These are phyloP conservation scores for Adenanthera pavonina DNA, from an alignment of 306 rosid genomes.

Conservation along the genomic window DNA sequence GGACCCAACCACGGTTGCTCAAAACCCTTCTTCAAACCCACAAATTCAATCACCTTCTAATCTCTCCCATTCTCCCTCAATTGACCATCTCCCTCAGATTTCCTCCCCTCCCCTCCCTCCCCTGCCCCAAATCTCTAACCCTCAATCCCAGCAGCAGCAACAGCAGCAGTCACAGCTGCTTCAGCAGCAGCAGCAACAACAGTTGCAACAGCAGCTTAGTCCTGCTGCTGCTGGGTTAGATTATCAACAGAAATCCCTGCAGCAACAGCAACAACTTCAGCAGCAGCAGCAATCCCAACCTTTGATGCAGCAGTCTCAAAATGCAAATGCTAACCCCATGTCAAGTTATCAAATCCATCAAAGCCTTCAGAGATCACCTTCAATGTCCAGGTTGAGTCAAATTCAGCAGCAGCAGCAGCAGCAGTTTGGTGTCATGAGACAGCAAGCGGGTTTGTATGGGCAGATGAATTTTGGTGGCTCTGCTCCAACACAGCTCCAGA, in stretches of 20 bases:
- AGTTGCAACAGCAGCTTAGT: neutral
- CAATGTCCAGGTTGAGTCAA: conserved; percentile 67
- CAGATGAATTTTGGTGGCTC: conserved; percentile 85
- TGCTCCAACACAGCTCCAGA: conserved; percentile 59
- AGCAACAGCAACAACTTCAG: neutral
- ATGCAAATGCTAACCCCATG: conserved; percentile 53
- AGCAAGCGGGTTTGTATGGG: conserved; percentile 64
- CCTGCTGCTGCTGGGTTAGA: conserved; percentile 2
- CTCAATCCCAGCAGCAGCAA: conserved; percentile 56
- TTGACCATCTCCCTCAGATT: conserved; percentile 54
- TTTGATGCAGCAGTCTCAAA: conserved; percentile 46
- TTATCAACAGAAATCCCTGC: neutral
- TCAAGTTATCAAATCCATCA: conserved; percentile 67
- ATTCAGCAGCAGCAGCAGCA: conserved; percentile 64
- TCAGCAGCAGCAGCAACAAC: conserved; percentile 20
- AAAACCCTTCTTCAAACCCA: conserved; percentile 44
- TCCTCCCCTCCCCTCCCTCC: conserved; percentile 62
- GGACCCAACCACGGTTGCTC: conserved; percentile 21
- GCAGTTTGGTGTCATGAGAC: conserved; percentile 68
- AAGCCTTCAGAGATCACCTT: conserved; percentile 64
- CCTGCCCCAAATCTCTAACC: conserved; percentile 50
- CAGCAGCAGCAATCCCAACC: conserved; percentile 34
- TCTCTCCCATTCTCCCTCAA: conserved; percentile 61
- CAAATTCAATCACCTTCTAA: conserved; percentile 55
- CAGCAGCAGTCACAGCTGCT: conserved; percentile 39